Conservation (phyloP, 768 basidiomycete genomes). For the Lactarius sp. region DNA sequence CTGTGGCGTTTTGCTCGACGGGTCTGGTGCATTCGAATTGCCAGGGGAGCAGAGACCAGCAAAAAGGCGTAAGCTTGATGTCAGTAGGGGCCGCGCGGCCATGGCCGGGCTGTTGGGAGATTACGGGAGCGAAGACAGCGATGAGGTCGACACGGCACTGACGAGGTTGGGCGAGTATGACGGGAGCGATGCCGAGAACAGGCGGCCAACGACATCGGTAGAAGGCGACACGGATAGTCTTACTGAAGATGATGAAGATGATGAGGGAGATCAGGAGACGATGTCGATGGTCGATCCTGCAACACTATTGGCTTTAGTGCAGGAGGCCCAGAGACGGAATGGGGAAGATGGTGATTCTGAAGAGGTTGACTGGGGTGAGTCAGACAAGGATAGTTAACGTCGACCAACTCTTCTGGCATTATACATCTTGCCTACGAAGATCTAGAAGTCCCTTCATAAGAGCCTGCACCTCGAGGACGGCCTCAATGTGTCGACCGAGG, state of each 20-base stretch:
- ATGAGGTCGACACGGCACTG: slow-evolving; percentile 32
- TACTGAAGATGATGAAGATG: slow-evolving; percentile 30
- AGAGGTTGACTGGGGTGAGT: slow-evolving; percentile 51
- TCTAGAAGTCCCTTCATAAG: slow-evolving; percentile 84
- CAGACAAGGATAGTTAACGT: slow-evolving; percentile 29
- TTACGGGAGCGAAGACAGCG: slow-evolving; percentile 51
- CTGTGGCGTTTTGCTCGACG: slow-evolving; percentile 53
- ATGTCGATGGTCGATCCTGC: slow-evolving; percentile 37
- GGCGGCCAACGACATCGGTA: slow-evolving; percentile 31
- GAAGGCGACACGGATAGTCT: slow-evolving; percentile 34
- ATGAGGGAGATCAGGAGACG: slow-evolving; percentile 36
- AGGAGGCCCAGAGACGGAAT: slow-evolving; percentile 32
- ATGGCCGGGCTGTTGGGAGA: slow-evolving; percentile 55
- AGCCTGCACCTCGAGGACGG: slow-evolving; percentile 73
- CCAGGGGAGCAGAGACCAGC: slow-evolving; percentile 34
- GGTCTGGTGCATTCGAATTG: slow-evolving; percentile 41
- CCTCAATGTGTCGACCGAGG: slow-evolving; percentile 62
- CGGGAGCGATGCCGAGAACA: slow-evolving; percentile 37
- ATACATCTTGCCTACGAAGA: slow-evolving; percentile 68
- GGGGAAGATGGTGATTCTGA: slow-evolving; percentile 37
- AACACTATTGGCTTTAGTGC: slow-evolving; percentile 40
- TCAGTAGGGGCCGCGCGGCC: slow-evolving; percentile 47
- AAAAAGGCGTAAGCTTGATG: slow-evolving; percentile 57
- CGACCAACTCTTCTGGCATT: slow-evolving; percentile 12
- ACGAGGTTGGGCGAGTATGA: slow-evolving; percentile 41